A percentile compares a stretch with the other conserved stretches of the same genome.
These are phyloP conservation scores for Colletotrichum eremochloae DNA, from an alignment of 2,329 filamentous ascomycete species.

Conservation along the genomic window DNA sequence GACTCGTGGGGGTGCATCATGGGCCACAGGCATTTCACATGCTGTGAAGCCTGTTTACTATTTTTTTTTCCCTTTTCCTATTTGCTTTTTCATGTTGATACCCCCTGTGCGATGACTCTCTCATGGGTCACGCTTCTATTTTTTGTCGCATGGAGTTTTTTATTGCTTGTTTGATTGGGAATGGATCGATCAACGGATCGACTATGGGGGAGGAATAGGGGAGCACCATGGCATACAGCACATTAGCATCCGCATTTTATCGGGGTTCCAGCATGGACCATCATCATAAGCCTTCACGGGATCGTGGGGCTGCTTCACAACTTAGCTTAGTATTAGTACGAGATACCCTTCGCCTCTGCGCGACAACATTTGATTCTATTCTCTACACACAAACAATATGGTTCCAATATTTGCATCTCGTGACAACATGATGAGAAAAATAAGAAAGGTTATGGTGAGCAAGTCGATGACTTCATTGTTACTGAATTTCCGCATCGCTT, in stretches of 20 bases:
- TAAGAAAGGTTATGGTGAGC: too few relatives aligned
- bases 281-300: conserved; percentile 29
- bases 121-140: conserved; percentile 23
- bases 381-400: conserved; percentile 2
- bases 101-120: conserved; percentile 27
- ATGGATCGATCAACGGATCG: conserved; percentile 30
- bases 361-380: conserved; percentile 39
- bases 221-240: conserved; percentile 33
- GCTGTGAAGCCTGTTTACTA: background rate
- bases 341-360: conserved; percentile 41
- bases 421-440: background rate
- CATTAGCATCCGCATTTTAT: conserved; percentile 33
- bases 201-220: conserved; percentile 13
- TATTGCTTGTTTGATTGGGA: background rate
- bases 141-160: conserved; percentile 36
- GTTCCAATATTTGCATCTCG: background rate
- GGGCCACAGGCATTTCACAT: conserved; percentile 36
- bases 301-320: conserved; percentile 7
- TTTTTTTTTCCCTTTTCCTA: background rate
- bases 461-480: background rate
- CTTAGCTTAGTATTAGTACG: conserved; percentile 35
- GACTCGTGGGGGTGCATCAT: conserved; percentile 20
- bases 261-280: conserved; percentile 7
- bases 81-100: conserved; percentile 34
- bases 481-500: too few relatives aligned